Base-by-base conservation (phyloP, 192 early-diverging fungal species). In the Thamnidium elegans region DNA sequence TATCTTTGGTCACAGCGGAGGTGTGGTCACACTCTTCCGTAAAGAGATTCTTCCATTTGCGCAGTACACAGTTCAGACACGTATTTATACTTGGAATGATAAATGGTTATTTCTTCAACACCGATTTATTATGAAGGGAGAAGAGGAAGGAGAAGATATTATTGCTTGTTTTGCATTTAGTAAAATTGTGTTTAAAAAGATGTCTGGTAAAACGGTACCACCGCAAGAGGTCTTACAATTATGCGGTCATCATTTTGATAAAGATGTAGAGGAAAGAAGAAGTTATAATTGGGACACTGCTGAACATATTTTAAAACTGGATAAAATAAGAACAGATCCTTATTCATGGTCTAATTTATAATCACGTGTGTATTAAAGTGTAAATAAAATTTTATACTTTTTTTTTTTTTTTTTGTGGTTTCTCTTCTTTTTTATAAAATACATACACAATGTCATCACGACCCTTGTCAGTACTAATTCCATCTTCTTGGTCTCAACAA, bases 91-190 rank as follows among this genome's bases (percentile, higher is more conserved):
- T 11, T 84, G 82, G 82, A 72, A 74, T 32, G 71, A 79, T 20
- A 84, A 84, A 62, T 84, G 82, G 82, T 63, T 81, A 23, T 66
- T 76, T 7, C 60, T 81, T 21, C 63, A 79, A 31, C 74, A 75
- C 17, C 65, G 79, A 30, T 73, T 73, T 63, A 51, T 73, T 4
- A 36, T 51, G 0, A 45, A 15, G 1, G 32, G 20, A n/a, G 65
- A 14, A 15, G 17, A 67, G 0, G 42, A 53, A 1, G 32, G 20
- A n/a, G 65, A 20, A 26, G 21, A 54, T 6, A 13, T 3, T 7
- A 50, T 68, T 2, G 65, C 66, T 7, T 68, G 72, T 19, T 17
- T 52, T 19, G 72, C 72, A 5, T 42, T 73, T 17, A 61, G 56
- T 36, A 73, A 67, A 15, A 30, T 73, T 2, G 72, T 73, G 2